phyloP scores from a whole-genome alignment of 495 filamentous ascomycete species.

The Lasiosphaeria hispida region DNA sequence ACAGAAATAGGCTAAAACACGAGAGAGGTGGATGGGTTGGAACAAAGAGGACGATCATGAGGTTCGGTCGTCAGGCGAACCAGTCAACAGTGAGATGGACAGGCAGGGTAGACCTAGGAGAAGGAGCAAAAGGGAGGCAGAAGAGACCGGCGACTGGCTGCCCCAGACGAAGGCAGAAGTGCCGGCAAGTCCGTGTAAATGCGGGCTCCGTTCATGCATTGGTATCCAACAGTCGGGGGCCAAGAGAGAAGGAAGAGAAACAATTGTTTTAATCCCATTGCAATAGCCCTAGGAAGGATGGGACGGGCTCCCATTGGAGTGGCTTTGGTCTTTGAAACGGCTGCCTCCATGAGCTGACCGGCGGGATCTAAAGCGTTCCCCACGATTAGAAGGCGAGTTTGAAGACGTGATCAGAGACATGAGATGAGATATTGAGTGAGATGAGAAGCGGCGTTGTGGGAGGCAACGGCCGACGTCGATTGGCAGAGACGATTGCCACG shows the following conservation, averaged over 20 bases:
- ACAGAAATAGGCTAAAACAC: constrained; percentile 17
- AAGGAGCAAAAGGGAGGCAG: neutral
- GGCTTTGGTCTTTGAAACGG: constrained; percentile 10
- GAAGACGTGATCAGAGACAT: too few relatives aligned
- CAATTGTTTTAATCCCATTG: neutral
- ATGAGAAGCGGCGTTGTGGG: neutral
- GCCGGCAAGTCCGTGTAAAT: constrained; percentile 23
- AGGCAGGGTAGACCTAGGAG: neutral
- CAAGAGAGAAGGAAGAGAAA: constrained; percentile 4
- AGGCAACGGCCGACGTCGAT: neutral
- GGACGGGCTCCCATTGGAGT: neutral
- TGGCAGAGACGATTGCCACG: neutral
- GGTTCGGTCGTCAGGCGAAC: constrained; percentile 1
- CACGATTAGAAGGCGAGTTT: too few relatives aligned
- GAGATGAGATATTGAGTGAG: neutral
- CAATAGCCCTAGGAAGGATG: neutral
- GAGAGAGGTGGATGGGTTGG: constrained; percentile 2
- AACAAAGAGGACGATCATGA: constrained; percentile 10
- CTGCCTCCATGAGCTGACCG: constrained; percentile 4
- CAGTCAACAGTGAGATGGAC: constrained; percentile 1
- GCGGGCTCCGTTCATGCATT: constrained; percentile 17
- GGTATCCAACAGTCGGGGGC: neutral
- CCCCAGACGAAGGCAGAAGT: constrained; percentile 9
- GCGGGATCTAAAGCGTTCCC: neutral
- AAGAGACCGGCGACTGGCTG: neutral